Evolutionary conservation across 306 rosid species (phyloP).

Genomic region (Malus domestica): DNA sequence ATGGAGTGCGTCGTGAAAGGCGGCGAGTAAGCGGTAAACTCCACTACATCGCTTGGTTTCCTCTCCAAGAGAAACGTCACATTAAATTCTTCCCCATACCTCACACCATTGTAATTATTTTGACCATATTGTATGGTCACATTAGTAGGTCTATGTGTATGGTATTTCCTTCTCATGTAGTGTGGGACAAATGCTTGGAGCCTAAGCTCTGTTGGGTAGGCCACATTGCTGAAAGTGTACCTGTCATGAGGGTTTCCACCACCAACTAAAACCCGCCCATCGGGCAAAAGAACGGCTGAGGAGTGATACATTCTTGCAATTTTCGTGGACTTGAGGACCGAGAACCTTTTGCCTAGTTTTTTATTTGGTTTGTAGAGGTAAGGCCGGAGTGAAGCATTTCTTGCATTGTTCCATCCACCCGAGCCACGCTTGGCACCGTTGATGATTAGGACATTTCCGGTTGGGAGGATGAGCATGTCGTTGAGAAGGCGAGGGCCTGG

Average conservation of each 20-base stretch:
- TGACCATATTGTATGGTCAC: conserved; percentile 29
- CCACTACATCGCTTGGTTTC: conserved; percentile 22
- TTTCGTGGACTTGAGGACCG: conserved; percentile 36
- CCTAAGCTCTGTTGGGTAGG: conserved; percentile 69
- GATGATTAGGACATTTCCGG: conserved; percentile 53
- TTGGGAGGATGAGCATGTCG: conserved; percentile 76
- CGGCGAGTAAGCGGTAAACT: conserved; percentile 52
- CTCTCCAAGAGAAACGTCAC: conserved; percentile 34
- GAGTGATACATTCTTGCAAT: conserved; percentile 81
- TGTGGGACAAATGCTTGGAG: conserved; percentile 73
- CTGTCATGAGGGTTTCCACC: conserved; percentile 62
- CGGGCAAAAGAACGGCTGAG: conserved; percentile 63
- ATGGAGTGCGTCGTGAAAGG: conserved; percentile 71
- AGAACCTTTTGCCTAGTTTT: conserved; percentile 45
- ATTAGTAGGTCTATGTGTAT: conserved; percentile 38
- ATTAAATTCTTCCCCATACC: conserved; percentile 44
- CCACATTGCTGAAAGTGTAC: conserved; percentile 36
- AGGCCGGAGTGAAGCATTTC: conserved; percentile 61
- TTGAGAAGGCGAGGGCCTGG: conserved; percentile 62
- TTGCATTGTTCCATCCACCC: conserved; percentile 62
- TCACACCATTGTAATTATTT: conserved; percentile 9
- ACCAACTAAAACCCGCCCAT: conserved; percentile 62
- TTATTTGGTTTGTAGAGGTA: conserved; percentile 46
- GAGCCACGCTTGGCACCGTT: conserved; percentile 64
- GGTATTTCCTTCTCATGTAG: conserved; percentile 38